These are phyloP conservation scores for Trichoderma orchidacearum DNA, from an alignment of 495 filamentous ascomycete genomes.

Conservation along the genomic window DNA sequence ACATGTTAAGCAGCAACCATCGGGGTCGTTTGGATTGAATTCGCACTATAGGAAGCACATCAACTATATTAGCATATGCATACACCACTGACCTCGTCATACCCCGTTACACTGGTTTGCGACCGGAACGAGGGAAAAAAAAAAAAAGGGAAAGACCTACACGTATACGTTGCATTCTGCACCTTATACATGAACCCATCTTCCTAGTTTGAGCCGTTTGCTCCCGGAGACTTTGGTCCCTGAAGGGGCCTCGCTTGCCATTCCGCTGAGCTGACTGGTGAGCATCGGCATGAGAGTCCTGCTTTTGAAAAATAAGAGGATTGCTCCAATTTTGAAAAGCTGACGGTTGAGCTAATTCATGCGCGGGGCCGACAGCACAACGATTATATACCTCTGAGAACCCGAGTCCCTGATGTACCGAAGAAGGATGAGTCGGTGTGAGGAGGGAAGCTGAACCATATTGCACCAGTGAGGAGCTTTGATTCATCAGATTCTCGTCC, in stretches of 20 bases:
- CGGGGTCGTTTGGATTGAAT: slow-evolving; percentile 23
- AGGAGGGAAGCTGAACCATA: neutral
- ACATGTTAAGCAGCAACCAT: slow-evolving; percentile 33
- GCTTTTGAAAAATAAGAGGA: neutral
- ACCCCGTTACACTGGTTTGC: neutral
- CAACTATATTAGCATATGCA: too few relatives aligned
- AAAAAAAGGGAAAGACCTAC: slow-evolving; percentile 15
- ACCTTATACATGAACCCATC: slow-evolving; percentile 37
- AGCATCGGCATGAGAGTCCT: neutral
- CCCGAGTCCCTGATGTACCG: neutral
- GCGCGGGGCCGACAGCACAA: neutral
- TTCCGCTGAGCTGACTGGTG: neutral
- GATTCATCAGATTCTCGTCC: neutral
- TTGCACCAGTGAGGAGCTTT: neutral
- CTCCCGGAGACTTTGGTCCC: slow-evolving; percentile 25
- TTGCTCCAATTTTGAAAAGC: neutral
- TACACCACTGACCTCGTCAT: neutral
- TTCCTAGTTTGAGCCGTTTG: slow-evolving; percentile 35
- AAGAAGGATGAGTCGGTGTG: neutral
- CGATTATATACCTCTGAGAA: neutral
- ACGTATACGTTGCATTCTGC: slow-evolving; percentile 40
- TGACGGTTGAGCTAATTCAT: neutral
- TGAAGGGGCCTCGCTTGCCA: slow-evolving; percentile 29
- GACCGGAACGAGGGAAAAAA: too few relatives aligned
- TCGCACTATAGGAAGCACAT: slow-evolving; percentile 22